A percentile compares a stretch with the other conserved stretches of the same genome.
Conservation (phyloP, 805 yeast genomes). For the Metschnikowia shivogae region DNA sequence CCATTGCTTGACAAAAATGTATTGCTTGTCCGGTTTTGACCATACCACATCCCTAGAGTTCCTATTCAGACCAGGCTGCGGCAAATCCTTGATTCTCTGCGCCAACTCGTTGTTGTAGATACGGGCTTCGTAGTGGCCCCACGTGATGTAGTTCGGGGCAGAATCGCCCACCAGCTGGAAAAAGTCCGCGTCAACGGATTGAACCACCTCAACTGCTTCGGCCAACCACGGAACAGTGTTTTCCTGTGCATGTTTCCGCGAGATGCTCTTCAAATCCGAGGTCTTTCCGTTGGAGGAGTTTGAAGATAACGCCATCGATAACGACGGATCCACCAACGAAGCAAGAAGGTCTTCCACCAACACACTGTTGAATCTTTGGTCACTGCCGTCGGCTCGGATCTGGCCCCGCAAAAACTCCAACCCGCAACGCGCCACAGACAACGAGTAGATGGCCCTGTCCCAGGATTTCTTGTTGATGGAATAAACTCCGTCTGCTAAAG, state of each 20-base stretch:
- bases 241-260: constrained; percentile 42
- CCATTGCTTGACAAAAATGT: too few species aligned
- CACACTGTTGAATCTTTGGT: constrained; percentile 25
- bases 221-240: constrained; percentile 28
- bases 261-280: constrained; percentile 47
- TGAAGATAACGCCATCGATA: constrained; percentile 51
- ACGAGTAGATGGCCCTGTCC: constrained; percentile 46
- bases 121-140: constrained; percentile 55
- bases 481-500: constrained; percentile 51
- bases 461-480: constrained; percentile 54
- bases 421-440: constrained; percentile 58
- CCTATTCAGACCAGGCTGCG: too few species aligned
- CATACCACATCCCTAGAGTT: too few species aligned
- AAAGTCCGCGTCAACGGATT: constrained; percentile 32
- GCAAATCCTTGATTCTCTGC: constrained; percentile 44
- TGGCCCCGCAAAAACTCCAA: constrained; percentile 45
- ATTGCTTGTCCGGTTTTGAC: too few species aligned
- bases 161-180: constrained; percentile 28
- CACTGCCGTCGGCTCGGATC: constrained; percentile 2
- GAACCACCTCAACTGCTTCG: constrained; percentile 39
- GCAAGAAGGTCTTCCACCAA: constrained; percentile 55
- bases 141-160: constrained; percentile 35
- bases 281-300: constrained; percentile 17
- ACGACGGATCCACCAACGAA: constrained; percentile 60
- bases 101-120: constrained; percentile 73